Evolutionary conservation across 805 yeast genomes (phyloP).

Genomic region (Maudiozyma serrabonitensis): DNA sequence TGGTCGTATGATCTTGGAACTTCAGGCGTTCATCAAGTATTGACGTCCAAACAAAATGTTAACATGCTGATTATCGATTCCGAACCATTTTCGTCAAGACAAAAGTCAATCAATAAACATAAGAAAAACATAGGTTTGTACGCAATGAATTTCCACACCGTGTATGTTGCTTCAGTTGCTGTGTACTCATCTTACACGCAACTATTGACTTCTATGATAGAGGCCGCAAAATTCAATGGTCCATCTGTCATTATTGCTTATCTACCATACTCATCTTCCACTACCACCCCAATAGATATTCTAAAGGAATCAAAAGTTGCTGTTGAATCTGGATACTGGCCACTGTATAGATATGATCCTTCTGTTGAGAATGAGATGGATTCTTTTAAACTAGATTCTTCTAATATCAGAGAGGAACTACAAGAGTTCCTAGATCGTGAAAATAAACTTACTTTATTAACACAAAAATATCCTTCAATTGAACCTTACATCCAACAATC

Average conservation of each 20-base stretch:
- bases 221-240: slow-evolving; percentile 83
- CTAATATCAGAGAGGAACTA: slow-evolving; percentile 68
- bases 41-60: slow-evolving; percentile 63
- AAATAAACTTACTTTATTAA: slow-evolving; percentile 71
- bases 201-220: slow-evolving; percentile 75
- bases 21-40: slow-evolving; percentile 80
- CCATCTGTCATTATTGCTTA: slow-evolving; percentile 89
- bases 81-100: slow-evolving; percentile 46
- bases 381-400: slow-evolving; percentile 72
- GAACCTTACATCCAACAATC: slow-evolving; percentile 63
- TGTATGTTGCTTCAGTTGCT: slow-evolving; percentile 90
- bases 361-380: slow-evolving; percentile 34
- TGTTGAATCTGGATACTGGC: slow-evolving; percentile 92
- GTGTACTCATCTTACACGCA: slow-evolving; percentile 91
- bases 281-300: slow-evolving; percentile 58
- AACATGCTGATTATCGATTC: slow-evolving; percentile 83
- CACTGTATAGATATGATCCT: slow-evolving; percentile 82
- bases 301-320: slow-evolving; percentile 81
- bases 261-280: slow-evolving; percentile 62
- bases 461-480: slow-evolving; percentile 60
- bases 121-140: slow-evolving; percentile 84
- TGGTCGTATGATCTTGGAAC: slow-evolving; percentile 92
- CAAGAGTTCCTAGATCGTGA: slow-evolving; percentile 79
- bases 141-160: slow-evolving; percentile 86
- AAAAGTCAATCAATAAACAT: slow-evolving; percentile 29